These are phyloP conservation scores for Testicularia cyperi DNA, from an alignment of 1,284 basidiomycete genomes.

Conservation along the genomic window DNA sequence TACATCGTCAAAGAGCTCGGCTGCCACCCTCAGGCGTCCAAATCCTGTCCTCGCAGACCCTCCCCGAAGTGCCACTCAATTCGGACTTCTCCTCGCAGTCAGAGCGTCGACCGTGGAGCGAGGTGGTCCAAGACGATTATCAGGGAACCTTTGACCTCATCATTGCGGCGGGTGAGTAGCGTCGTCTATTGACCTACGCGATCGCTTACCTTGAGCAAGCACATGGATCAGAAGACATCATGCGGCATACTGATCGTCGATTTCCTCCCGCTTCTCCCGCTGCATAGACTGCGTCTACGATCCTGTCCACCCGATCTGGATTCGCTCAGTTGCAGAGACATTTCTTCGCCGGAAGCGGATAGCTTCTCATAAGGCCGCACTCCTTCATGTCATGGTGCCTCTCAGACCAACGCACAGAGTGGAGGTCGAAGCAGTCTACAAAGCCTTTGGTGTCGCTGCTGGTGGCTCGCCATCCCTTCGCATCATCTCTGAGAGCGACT, in stretches of 20 bases:
- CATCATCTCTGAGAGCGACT: slow-evolving; percentile 22
- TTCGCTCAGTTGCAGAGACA: slow-evolving; percentile 44
- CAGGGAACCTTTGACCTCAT: slow-evolving; percentile 33
- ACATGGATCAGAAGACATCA: too few species aligned
- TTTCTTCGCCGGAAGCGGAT: slow-evolving; percentile 1
- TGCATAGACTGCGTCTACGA: slow-evolving; percentile 52
- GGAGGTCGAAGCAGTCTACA: slow-evolving; percentile 47
- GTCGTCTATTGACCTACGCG: too few species aligned
- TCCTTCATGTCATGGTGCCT: slow-evolving; percentile 48
- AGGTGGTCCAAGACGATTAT: too few species aligned
- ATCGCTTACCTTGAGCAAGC: too few species aligned
- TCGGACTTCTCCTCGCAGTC: not conserved
- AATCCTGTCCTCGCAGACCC: slow-evolving; percentile 36
- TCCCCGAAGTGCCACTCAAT: slow-evolving; percentile 7
- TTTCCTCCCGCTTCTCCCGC: too few species aligned
- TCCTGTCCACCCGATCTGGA: slow-evolving; percentile 47
- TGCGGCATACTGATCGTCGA: too few species aligned
- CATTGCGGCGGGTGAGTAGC: slow-evolving; percentile 45
- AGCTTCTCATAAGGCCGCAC: not conserved
- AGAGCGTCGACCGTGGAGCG: too few species aligned
- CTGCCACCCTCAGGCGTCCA: too few species aligned
- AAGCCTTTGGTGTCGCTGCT: slow-evolving; percentile 17
- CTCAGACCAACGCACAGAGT: slow-evolving; percentile 40
- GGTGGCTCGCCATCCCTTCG: not conserved
- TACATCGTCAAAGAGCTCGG: too few species aligned